A percentile compares a stretch with the other conserved stretches of the same genome.
Conservation (phyloP, 805 yeast genomes). For the Saturnispora kantuleensis region DNA sequence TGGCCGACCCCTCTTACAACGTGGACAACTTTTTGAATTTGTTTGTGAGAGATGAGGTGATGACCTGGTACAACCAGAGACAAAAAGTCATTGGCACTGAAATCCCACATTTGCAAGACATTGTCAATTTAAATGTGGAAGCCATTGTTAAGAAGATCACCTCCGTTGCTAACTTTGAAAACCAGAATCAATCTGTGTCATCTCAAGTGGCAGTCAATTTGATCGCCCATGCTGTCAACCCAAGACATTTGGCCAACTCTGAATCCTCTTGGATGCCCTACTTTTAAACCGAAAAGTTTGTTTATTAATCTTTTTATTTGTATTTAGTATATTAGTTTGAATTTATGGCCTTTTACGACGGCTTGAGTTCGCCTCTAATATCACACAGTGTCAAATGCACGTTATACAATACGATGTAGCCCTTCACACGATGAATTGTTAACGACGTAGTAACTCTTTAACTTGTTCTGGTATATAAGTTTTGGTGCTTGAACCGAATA, state of each 20-base stretch:
- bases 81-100: slow-evolving; percentile 80
- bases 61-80: slow-evolving; percentile 86
- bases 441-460: slow-evolving; percentile 10
- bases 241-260: slow-evolving; percentile 82
- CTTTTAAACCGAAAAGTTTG: slow-evolving; percentile 30
- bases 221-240: slow-evolving; percentile 91
- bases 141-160: slow-evolving; percentile 68
- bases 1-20: slow-evolving; percentile 87
- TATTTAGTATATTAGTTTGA: background rate
- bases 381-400: too few species aligned
- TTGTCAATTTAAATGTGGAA: slow-evolving; percentile 83
- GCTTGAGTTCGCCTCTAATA: too few species aligned
- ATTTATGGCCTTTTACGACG: too few species aligned
- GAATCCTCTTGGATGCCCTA: slow-evolving; percentile 96
- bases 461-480: slow-evolving; percentile 15
- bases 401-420: background rate
- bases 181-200: slow-evolving; percentile 59
- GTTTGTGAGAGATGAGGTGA: slow-evolving; percentile 91
- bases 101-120: slow-evolving; percentile 63
- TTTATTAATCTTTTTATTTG: background rate
- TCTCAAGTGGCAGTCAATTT: slow-evolving; percentile 86
- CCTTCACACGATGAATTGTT: background rate
- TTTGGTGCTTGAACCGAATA: slow-evolving; percentile 10
- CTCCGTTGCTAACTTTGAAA: slow-evolving; percentile 49
- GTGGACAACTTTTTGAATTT: slow-evolving; percentile 85